A percentile compares a stretch with the other conserved stretches of the same genome.
These are phyloP conservation scores for Pyronema domesticum DNA, from an alignment of 495 filamentous ascomycete species.

Conservation along the genomic window DNA sequence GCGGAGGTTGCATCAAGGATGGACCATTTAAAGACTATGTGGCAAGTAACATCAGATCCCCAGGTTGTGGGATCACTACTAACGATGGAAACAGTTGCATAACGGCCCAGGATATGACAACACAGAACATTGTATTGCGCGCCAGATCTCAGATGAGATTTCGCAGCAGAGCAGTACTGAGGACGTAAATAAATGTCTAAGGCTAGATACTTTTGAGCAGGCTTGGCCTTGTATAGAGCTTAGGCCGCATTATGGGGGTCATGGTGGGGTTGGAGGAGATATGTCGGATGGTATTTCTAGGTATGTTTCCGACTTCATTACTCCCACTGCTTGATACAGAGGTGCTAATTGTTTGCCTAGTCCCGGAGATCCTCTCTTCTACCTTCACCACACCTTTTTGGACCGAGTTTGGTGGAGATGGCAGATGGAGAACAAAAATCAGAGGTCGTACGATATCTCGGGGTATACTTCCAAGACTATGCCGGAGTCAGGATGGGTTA, in stretches of 20 bases:
- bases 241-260: slow-evolving; percentile 27
- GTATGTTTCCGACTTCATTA: background rate
- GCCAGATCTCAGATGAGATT: slow-evolving; percentile 21
- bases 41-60: background rate
- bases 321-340: background rate
- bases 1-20: slow-evolving; percentile 19
- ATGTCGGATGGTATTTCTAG: slow-evolving; percentile 1
- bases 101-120: slow-evolving; percentile 22
- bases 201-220: slow-evolving; percentile 13
- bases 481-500: slow-evolving; percentile 7
- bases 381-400: slow-evolving; percentile 34
- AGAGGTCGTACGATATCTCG: slow-evolving; percentile 10
- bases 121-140: slow-evolving; percentile 26
- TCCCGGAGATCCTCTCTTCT: slow-evolving; percentile 32
- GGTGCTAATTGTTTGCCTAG: slow-evolving; percentile 9
- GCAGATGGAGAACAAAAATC: slow-evolving; percentile 25
- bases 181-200: slow-evolving; percentile 25
- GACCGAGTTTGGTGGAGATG: slow-evolving; percentile 35
- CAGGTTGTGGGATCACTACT: background rate
- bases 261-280: slow-evolving; percentile 19
- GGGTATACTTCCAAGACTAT: slow-evolving; percentile 11
- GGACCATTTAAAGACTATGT: slow-evolving; percentile 12
- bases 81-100: slow-evolving; percentile 3
- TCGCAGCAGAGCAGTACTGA: slow-evolving; percentile 9
- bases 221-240: slow-evolving; percentile 28